Base-by-base conservation (phyloP, 805 yeast genomes). In the Starmera amethionina region DNA sequence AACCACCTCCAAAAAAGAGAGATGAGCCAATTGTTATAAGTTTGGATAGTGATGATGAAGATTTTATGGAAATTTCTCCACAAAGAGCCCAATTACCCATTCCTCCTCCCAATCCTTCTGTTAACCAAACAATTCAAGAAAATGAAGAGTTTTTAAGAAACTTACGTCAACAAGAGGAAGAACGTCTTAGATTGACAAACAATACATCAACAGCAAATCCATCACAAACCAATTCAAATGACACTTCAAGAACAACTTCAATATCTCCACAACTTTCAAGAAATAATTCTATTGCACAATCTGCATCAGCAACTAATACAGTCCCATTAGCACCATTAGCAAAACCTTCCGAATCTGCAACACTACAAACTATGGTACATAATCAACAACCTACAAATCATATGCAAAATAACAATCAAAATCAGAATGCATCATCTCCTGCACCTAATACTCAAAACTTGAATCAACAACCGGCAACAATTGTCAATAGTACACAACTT, bases 41-140 rank as follows among this genome's bases (percentile, higher is more conserved):
- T 0, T 55, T 76, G 30, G 79, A 73, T 44, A 72, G 77, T 43
- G 77, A 69, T 31, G 63, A 62, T 35, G 75, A 68, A 34, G 72
- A 64, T 10, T 22, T 22, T 8, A 71, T 63, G 5, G 59, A 49
- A 8, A 32, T 30, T 8, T 3, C 16, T 25, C 22, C 22, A n/a
- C 32, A 30, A 10, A 30, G 32, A 30, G 9, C 27, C 2, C 27
- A 22, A 22, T 3, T 22, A 8, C 9, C 27, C 7, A 22, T 22
- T 7, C 27, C 27, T 4, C 27, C 27, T 22, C 27, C 27, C 3
- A 22, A 22, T 22, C 27, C 27, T 14, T 27, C 25, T 16, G n/a
- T 19, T 11, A 34, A 22, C 28, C 36, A 34, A 22, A 12, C 28
- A 5, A 18, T 11, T 22, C 36, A 34, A 34, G 36, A 15, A 12